phyloP scores from a whole-genome alignment of 2,329 filamentous ascomycete species.

The Hirsutella thompsonii region DNA sequence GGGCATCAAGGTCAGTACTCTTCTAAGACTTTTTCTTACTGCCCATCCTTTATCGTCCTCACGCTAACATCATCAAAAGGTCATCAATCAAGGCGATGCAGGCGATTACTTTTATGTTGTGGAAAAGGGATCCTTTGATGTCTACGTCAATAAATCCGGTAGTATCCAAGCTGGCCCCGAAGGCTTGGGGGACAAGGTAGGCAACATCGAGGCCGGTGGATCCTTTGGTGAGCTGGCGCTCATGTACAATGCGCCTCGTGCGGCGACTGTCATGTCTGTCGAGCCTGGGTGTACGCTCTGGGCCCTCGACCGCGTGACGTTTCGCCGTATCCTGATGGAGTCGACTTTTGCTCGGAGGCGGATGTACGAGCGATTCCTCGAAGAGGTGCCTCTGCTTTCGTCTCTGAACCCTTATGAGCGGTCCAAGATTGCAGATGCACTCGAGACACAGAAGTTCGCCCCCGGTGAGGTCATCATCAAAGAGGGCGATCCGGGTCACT shows the following conservation, averaged over 20 bases:
- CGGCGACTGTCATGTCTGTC: constrained; percentile 80
- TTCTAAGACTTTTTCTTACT: too few relatives aligned
- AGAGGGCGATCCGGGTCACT: constrained; percentile 82
- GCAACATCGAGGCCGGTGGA: constrained; percentile 71
- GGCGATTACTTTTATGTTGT: constrained; percentile 98
- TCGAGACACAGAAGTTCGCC: constrained; percentile 81
- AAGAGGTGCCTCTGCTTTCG: constrained; percentile 78
- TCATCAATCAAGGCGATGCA: constrained; percentile 89
- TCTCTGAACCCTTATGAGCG: constrained; percentile 84
- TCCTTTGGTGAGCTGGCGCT: constrained; percentile 94
- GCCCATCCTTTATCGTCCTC: too few relatives aligned
- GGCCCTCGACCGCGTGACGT: constrained; percentile 90
- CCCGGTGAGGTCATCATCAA: constrained; percentile 73
- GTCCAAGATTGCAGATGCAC: constrained; percentile 91
- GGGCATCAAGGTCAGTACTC: constrained; percentile 49
- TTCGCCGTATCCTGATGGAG: constrained; percentile 96
- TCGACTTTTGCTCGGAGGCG: constrained; percentile 89
- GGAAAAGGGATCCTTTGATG: constrained; percentile 79
- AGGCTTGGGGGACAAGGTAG: constrained; percentile 74
- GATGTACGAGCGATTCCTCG: constrained; percentile 95
- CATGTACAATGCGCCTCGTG: constrained; percentile 97
- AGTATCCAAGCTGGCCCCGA: constrained; percentile 66
- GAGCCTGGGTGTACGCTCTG: constrained; percentile 72
- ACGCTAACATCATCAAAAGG: constrained; percentile 39
- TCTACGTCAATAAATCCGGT: constrained; percentile 74